Conservation (phyloP, 2,329 filamentous ascomycete species). For the Hirsutella minnesotensis region DNA sequence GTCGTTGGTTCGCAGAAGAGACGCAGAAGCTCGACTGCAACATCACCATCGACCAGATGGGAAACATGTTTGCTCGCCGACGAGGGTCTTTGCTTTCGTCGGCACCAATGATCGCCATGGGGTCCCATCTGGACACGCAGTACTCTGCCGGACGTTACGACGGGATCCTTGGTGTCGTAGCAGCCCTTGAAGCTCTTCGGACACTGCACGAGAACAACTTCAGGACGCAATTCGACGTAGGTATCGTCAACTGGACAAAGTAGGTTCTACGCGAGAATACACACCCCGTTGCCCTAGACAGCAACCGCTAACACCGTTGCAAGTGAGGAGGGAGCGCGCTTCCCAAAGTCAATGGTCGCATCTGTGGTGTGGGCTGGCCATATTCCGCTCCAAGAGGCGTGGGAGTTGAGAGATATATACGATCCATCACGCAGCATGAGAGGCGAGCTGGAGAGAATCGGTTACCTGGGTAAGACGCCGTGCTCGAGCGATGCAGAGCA, state of each 20-base stretch:
- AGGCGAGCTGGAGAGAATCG: conserved; percentile 53
- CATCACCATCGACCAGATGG: conserved; percentile 61
- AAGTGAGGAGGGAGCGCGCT: conserved; percentile 71
- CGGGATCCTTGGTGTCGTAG: conserved; percentile 63
- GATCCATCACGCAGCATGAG: conserved; percentile 13
- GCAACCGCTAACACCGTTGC: too few species aligned
- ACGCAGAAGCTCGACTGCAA: conserved; percentile 52
- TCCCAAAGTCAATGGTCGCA: conserved; percentile 64
- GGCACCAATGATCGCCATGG: conserved; percentile 50
- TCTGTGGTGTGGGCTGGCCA: conserved; percentile 67
- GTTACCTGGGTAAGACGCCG: conserved; percentile 24
- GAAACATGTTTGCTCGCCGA: conserved; percentile 67
- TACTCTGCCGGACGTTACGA: conserved; percentile 59
- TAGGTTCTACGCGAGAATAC: conserved; percentile 12
- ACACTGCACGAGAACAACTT: conserved; percentile 55
- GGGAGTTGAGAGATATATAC: conserved; percentile 48
- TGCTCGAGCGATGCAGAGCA: conserved; percentile 3
- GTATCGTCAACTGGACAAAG: conserved; percentile 72
- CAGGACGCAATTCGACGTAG: conserved; percentile 59
- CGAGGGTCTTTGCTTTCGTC: conserved; percentile 24
- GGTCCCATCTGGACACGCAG: conserved; percentile 58
- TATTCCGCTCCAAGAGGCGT: conserved; percentile 50
- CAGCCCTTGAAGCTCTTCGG: conserved; percentile 61
- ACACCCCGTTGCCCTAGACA: background rate
- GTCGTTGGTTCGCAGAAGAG: conserved; percentile 64